A percentile compares a stretch with the other conserved stretches of the same genome.
phyloP scores from a whole-genome alignment of 2,329 filamentous ascomycete genomes.

The Stromatinia cepivora region DNA sequence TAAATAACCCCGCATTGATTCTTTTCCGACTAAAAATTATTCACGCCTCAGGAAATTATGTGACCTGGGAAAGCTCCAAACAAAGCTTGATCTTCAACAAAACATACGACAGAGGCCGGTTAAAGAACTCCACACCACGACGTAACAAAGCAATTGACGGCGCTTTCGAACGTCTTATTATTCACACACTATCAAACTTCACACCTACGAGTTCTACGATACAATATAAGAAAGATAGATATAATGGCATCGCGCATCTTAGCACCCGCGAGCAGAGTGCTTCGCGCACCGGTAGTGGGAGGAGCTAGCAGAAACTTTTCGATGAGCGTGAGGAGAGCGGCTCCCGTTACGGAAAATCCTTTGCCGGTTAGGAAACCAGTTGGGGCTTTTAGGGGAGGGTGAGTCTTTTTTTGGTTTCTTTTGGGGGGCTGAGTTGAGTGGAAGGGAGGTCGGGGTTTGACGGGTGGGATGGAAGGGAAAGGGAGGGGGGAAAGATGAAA shows the following conservation, averaged over 20 bases:
- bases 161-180: background rate
- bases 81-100: constrained; percentile 16
- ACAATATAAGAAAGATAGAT: background rate
- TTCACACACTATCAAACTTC: background rate
- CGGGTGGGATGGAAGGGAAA: background rate
- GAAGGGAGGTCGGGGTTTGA: background rate
- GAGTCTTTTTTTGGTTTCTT: constrained; percentile 42
- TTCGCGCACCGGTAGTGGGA: constrained; percentile 31
- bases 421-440: background rate
- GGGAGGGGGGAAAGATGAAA: background rate
- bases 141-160: constrained; percentile 13
- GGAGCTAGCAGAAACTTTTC: background rate
- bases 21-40: background rate
- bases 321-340: background rate
- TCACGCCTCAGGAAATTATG: constrained; percentile 18
- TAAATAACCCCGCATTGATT: constrained; percentile 19
- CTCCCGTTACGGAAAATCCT: constrained; percentile 29
- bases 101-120: background rate
- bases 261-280: constrained; percentile 43
- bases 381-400: constrained; percentile 72
- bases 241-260: constrained; percentile 49
- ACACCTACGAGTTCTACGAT: background rate
- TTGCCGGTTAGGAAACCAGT: constrained; percentile 63
- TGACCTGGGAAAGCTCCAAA: constrained; percentile 21
- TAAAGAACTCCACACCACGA: constrained; percentile 12